Base-by-base conservation (phyloP, 352 stramenopile species). In the Blastocystis hominis region DNA sequence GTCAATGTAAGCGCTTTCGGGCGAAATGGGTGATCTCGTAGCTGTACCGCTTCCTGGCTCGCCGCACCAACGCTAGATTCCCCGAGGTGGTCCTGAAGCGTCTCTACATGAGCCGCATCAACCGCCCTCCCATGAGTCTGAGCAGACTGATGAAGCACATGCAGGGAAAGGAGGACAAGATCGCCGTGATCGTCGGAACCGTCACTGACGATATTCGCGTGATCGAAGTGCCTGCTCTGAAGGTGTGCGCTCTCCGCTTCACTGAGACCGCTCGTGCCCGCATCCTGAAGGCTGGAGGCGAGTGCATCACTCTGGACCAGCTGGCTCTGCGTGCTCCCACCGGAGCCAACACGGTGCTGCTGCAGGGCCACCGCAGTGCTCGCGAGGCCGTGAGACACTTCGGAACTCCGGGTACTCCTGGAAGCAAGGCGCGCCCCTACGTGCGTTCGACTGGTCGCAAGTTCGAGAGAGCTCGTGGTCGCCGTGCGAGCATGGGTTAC, bases 301-400 rank as follows among this genome's bases (percentile, higher is more conserved):
- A 99, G 92, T 98, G 95, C 93, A 91, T 99, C 84, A 99, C 96
- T 89, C 98, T 99, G 89, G 97, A 99, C 92, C 97, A 99, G 93
- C 93, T 99, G 47, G 97, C 97, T 6, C 93, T 99, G 66, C 93
- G 95, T 79, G 92, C 95, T 44, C 97, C 97, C 78, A 98, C 96
- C 90, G 97, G 97, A 91, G 90, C 93, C 79, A 98, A 98, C 93
- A 99, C 96, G 79, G 94, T 99, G 81, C 93, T 99, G 47, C 94
- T 99, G 87, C 95, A 97, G 91, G 97, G 97, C 89, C 95, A 94
- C 88, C 96, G 96, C 91, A 97, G 94, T 89, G 96, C 94, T 80
- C 96, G 97, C 91, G 95, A 97, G 90, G 95, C 98, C 90, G 94
- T 98, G 91, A 93, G 93, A 88, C 95, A 99, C 94, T 99, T 99